Evolutionary conservation across 2,329 filamentous ascomycete genomes (phyloP), one percentile per base, ranked within the genome.

Genomic region (Neonectria hederae): DNA sequence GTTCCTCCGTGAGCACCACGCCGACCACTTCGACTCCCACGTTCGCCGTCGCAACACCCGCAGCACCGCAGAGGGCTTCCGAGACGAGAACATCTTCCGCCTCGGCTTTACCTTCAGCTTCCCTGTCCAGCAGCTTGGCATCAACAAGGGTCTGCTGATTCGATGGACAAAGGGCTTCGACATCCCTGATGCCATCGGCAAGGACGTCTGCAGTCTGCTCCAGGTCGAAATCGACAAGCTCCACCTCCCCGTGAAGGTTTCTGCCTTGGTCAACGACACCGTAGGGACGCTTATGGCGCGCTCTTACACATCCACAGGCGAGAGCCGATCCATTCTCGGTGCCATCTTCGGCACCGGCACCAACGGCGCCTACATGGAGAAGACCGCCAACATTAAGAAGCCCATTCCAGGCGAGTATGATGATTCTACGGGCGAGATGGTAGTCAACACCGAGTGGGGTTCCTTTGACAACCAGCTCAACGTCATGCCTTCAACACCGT

Each of bases 51-150:
- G 90, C 65, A 82, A 87, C 67, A 89, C 89, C 3, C 79, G 83
- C 52, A 88, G 85, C 76, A 84, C 84, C 26, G 83, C 84, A 21
- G 83, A 86, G 54, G 88, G 87, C 28, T 89, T 84, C 75, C 83
- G 83, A 58, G 89, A 93, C 67, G 89, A 95, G 77, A 86, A 95
- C 63, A 88, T 96, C 65, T 97, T 98, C 82, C 92, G 94, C 73
- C 85, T 99, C 45, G 96, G 96, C n/a, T 99, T 99, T 82, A 99
- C 96, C 57, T 99, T 99, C 81, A 97, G 92, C 77, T 99, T 98
- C 82, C 96, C 96, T 3, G 94, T 98, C 42, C 89, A 97, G 77
- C 96, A 99, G 79, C 85, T 92, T 62, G 94, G 93, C 42, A 97
- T 99, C 78, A 98, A 98, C 85, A 95, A 94, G 81, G 96, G 96